Evolutionary conservation across 441 rosid species (phyloP).

Genomic region (Geranium incanum): DNA sequence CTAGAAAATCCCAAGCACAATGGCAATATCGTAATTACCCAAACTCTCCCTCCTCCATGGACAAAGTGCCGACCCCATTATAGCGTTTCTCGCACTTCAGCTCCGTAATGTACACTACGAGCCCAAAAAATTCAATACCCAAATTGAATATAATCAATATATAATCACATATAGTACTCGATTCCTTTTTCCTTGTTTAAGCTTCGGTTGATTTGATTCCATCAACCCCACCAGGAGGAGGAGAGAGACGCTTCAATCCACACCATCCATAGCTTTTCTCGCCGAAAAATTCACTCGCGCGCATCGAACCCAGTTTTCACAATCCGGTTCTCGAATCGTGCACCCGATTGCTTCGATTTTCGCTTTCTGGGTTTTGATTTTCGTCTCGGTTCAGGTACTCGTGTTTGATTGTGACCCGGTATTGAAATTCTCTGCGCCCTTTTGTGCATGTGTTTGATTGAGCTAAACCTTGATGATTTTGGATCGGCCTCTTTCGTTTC

Average conservation of each 20-base stretch:
- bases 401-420: background rate
- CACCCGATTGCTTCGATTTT: background rate
- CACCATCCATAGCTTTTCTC: conserved; percentile 30
- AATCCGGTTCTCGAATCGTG: conserved; percentile 13
- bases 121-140: background rate
- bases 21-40: background rate
- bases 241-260: conserved; percentile 23
- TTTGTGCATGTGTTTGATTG: too few relatives aligned
- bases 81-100: background rate
- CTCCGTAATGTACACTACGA: background rate
- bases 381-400: background rate
- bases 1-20: background rate
- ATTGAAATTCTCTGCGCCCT: too few relatives aligned
- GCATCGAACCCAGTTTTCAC: conserved; percentile 2
- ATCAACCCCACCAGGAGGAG: conserved; percentile 6
- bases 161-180: background rate
- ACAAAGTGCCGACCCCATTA: conserved; percentile 8
- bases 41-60: background rate
- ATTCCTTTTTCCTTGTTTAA: background rate
- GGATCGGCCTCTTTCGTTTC: conserved; percentile 18
- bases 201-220: background rate
- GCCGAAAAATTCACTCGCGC: conserved; percentile 17
- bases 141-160: background rate
- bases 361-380: background rate
- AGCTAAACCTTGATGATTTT: conserved; percentile 8